Evolutionary conservation across 306 rosid genomes (phyloP), one percentile per base, ranked within the genome.

Genomic region (Acacia crassicarpa): DNA sequence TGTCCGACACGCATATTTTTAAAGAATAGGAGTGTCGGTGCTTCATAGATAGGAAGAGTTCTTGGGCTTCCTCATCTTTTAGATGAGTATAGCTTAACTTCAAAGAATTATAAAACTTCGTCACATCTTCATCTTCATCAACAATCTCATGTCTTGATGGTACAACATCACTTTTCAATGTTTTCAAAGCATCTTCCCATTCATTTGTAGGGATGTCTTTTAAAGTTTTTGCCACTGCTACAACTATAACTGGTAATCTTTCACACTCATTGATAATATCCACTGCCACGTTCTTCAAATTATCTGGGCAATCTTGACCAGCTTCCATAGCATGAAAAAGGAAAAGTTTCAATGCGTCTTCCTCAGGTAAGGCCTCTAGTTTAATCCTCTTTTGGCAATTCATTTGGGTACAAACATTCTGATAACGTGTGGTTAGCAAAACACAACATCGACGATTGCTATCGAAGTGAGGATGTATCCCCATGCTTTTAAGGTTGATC

Each of bases 291-390:
- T 67, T 11, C 41, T 78, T 78, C 2, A 85, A 0, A 25, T 0
- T 23, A 22, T 22, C 15, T 23, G 66, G 0, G 3, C 51, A 19
- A 30, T 0, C 23, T 7, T n/a, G 2, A 0, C 14, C 41, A 67
- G 1, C 16, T 67, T 38, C 33, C 3, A 10, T 19, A 15, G 83
- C 75, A 19, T 27, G 58, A 35, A 15, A 58, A 48, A 56, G 48
- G 16, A 85, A 78, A 38, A 85, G 82, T 9, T 0, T 1, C 78
- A 79, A 9, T 0, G 83, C 74, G 16, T 85, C 85, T 7, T 74
- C 75, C 30, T n/a, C 20, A 0, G 9, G 16, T 61, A 85, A 59
- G 20, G 23, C 3, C 2, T 8, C 5, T 9, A 85, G 15, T 0
- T 13, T 1, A 78, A 82, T 68, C 1, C 0, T n/a, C 63, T 3